Evolutionary conservation across 2,329 filamentous ascomycete genomes (phyloP).

Genomic region (Trichothecium roseum): DNA sequence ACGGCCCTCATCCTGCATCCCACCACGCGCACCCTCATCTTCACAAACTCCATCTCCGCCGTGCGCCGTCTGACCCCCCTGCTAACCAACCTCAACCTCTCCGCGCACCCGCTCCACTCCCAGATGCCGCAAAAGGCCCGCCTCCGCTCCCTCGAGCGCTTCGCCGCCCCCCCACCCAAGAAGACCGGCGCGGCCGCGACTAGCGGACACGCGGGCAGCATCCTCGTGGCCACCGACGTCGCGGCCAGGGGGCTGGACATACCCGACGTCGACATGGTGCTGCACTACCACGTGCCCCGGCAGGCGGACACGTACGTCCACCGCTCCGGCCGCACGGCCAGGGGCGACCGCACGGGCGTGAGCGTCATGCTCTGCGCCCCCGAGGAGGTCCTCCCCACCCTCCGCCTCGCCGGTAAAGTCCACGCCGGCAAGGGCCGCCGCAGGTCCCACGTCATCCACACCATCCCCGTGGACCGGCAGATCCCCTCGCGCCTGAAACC

Average conservation of each 20-base stretch:
- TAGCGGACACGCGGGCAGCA: constrained; percentile 32
- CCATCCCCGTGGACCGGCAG: constrained; percentile 72
- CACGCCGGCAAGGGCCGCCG: constrained; percentile 51
- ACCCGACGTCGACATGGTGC: constrained; percentile 73
- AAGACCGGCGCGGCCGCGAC: constrained; percentile 35
- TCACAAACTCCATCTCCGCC: constrained; percentile 91
- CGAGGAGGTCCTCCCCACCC: constrained; percentile 78
- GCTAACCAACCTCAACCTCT: constrained; percentile 70
- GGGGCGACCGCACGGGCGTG: constrained; percentile 65
- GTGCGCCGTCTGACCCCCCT: constrained; percentile 79
- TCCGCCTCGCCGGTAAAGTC: constrained; percentile 77
- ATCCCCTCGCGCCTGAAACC: constrained; percentile 67
- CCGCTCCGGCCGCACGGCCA: constrained; percentile 85
- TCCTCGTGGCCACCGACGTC: constrained; percentile 88
- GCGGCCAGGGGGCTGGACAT: constrained; percentile 92
- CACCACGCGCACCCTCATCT: constrained; percentile 72
- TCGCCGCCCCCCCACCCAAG: constrained; percentile 25
- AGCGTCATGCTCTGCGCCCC: constrained; percentile 85
- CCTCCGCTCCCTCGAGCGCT: constrained; percentile 83
- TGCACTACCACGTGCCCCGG: constrained; percentile 93
- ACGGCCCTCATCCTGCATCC: constrained; percentile 74
- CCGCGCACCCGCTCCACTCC: constrained; percentile 72
- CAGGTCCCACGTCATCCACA: constrained; percentile 60
- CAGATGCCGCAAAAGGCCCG: constrained; percentile 95
- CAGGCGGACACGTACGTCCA: constrained; percentile 92